Percentiles rank a stretch among this genome's conserved stretches.
Evolutionary conservation across 352 stramenopile genomes (phyloP).

Genomic region (Phytopythium oedochilum): DNA sequence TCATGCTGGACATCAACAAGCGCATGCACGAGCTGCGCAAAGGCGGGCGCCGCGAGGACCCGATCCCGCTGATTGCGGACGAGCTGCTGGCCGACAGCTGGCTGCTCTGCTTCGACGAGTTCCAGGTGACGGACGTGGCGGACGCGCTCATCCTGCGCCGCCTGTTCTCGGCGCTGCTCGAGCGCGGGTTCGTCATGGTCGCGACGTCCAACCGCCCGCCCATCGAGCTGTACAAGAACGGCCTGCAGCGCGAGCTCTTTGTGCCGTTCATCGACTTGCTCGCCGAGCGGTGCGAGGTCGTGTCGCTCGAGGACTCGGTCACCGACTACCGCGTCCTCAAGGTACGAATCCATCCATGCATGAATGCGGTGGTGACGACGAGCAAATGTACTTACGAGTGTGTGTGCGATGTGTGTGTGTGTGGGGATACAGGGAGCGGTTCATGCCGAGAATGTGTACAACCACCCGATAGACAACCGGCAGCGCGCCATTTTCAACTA

Average conservation of each 20-base stretch:
- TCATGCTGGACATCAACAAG: constrained; percentile 96
- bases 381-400: too few species aligned
- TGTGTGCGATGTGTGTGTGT: too few species aligned
- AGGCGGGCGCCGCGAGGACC: constrained; percentile 69
- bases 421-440: constrained; percentile 26
- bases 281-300: constrained; percentile 79
- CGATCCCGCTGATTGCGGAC: constrained; percentile 80
- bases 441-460: constrained; percentile 73
- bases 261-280: constrained; percentile 95
- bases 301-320: constrained; percentile 67
- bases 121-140: constrained; percentile 97
- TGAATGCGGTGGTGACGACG: too few species aligned
- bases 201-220: constrained; percentile 95
- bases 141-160: constrained; percentile 95
- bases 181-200: constrained; percentile 92
- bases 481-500: constrained; percentile 57
- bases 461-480: constrained; percentile 39
- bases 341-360: constrained; percentile 1
- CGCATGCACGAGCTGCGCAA: constrained; percentile 93
- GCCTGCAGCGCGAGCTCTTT: constrained; percentile 95
- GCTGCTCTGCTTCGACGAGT: constrained; percentile 98
- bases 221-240: constrained; percentile 94
- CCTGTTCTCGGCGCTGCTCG: constrained; percentile 92
- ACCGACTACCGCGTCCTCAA: constrained; percentile 85
- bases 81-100: constrained; percentile 85